Conservation (phyloP, 73 alveolate genomes). For the Paramecium primaurelia region DNA sequence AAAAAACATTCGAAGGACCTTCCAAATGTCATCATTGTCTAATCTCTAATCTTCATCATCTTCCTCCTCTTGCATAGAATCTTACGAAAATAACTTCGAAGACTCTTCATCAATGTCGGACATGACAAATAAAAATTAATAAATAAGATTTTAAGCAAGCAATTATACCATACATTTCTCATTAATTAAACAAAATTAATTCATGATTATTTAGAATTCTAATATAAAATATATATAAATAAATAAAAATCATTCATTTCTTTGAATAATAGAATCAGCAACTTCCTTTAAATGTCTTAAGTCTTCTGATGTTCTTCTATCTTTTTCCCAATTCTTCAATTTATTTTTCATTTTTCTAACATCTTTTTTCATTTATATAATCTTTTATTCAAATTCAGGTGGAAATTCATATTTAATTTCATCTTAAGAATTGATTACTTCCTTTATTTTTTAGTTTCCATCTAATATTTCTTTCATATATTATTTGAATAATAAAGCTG, state of each 20-base stretch:
- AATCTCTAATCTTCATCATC: constrained; percentile 63
- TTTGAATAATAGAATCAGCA: background rate
- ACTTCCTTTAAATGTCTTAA: background rate
- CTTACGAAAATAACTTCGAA: background rate
- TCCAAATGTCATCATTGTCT: constrained; percentile 71
- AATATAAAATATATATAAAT: background rate
- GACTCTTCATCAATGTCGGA: constrained; percentile 42
- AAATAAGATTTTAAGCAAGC: background rate
- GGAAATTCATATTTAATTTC: constrained; percentile 4
- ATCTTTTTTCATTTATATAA: constrained; percentile 15
- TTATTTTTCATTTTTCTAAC: background rate
- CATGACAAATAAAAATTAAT: background rate
- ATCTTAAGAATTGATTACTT: background rate
- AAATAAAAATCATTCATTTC: background rate
- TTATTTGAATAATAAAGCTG: background rate
- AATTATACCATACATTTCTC: background rate
- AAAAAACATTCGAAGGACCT: constrained; percentile 66
- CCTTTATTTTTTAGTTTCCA: background rate
- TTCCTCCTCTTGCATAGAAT: constrained; percentile 21
- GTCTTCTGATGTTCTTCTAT: background rate
- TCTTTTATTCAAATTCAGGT: constrained; percentile 18
- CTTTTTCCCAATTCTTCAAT: constrained; percentile 26
- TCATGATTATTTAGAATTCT: background rate
- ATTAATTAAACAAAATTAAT: background rate
- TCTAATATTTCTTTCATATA: background rate